These are phyloP conservation scores for Fusarium caatingaense DNA, from an alignment of 2,329 filamentous ascomycete species.

Conservation along the genomic window DNA sequence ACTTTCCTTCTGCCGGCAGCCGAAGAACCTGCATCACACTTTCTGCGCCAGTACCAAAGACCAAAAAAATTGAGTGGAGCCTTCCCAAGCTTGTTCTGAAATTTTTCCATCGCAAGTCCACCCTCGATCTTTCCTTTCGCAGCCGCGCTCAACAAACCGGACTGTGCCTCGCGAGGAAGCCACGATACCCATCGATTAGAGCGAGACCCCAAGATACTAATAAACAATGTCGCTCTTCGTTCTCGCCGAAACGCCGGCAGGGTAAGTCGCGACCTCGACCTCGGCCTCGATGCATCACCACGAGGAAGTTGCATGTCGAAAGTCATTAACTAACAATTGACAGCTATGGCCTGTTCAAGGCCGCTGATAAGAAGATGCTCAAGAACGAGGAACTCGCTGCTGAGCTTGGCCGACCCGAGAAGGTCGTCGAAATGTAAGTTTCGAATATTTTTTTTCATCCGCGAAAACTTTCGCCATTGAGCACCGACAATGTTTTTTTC, in stretches of 20 bases:
- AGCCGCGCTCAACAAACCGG: constrained; percentile 52
- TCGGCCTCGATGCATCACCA: constrained; percentile 14
- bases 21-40: constrained; percentile 45
- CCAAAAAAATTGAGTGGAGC: constrained; percentile 56
- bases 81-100: constrained; percentile 53
- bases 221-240: constrained; percentile 87
- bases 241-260: constrained; percentile 91
- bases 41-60: constrained; percentile 41
- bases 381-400: constrained; percentile 84
- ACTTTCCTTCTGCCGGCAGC: constrained; percentile 44
- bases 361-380: constrained; percentile 97
- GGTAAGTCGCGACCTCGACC: constrained; percentile 59
- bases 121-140: constrained; percentile 49
- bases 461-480: constrained; percentile 15
- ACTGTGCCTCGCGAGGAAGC: constrained; percentile 54
- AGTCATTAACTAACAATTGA: constrained; percentile 48
- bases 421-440: constrained; percentile 84
- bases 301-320: constrained; percentile 21
- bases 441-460: constrained; percentile 11
- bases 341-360: constrained; percentile 98
- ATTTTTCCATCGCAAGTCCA: constrained; percentile 56
- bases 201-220: constrained; percentile 48
- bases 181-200: constrained; percentile 48
- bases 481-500: constrained; percentile 9
- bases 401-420: constrained; percentile 83